Conservation (phyloP, 2,329 filamentous ascomycete species). For the Aspergillus phoenicis region DNA sequence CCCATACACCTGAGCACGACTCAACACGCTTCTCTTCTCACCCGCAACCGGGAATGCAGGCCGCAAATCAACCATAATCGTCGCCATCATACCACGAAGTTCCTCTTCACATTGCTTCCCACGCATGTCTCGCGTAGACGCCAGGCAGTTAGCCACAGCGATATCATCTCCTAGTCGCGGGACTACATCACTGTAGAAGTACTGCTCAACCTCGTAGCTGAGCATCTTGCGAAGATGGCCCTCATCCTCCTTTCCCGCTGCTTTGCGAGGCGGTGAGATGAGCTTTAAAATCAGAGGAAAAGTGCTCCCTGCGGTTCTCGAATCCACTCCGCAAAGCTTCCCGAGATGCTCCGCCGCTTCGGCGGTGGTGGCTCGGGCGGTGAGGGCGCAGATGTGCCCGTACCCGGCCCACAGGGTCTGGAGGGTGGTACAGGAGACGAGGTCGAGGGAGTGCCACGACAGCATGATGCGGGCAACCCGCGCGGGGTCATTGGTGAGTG, state of each 20-base stretch:
- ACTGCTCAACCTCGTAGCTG: constrained; percentile 68
- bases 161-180: constrained; percentile 49
- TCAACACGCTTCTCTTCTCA: constrained; percentile 45
- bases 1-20: constrained; percentile 51
- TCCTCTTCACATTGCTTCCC: constrained; percentile 29
- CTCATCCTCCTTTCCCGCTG: constrained; percentile 49
- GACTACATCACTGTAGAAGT: constrained; percentile 63
- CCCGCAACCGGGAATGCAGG: constrained; percentile 57
- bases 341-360: constrained; percentile 26
- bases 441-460: constrained; percentile 31
- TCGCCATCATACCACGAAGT: constrained; percentile 50
- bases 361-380: constrained; percentile 41
- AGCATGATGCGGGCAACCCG: constrained; percentile 33
- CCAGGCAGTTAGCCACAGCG: constrained; percentile 56
- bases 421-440: constrained; percentile 34
- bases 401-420: constrained; percentile 54
- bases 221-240: constrained; percentile 67
- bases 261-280: constrained; percentile 55
- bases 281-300: constrained; percentile 59
- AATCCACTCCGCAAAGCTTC: constrained; percentile 24
- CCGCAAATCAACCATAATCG: constrained; percentile 60
- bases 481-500: constrained; percentile 12
- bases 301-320: constrained; percentile 18
- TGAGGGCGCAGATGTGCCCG: constrained; percentile 59
- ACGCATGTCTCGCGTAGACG: constrained; percentile 42